Conservation (phyloP, 148 eudicot species). For the Rheum nobile region DNA sequence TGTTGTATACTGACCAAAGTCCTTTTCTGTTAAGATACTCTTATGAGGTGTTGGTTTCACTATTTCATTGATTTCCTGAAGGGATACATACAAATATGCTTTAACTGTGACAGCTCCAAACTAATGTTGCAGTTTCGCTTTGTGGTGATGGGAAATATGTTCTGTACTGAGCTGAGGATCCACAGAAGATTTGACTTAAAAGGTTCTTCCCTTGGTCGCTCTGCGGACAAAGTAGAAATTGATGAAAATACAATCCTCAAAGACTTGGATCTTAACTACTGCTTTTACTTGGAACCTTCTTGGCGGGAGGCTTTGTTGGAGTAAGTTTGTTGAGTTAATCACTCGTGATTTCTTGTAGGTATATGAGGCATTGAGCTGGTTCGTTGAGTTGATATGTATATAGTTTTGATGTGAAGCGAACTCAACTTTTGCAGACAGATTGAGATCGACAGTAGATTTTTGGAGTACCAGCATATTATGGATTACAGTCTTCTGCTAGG, state of each 20-base stretch:
- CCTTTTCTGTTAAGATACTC: not conserved
- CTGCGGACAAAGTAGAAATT: slow-evolving; percentile 85
- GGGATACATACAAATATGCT: not conserved
- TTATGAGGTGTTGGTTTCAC: no score
- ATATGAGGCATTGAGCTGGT: no score
- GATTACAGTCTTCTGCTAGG: slow-evolving; percentile 69
- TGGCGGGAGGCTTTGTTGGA: slow-evolving; percentile 66
- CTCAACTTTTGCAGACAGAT: slow-evolving; percentile 59
- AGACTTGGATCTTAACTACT: slow-evolving; percentile 86
- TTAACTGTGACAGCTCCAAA: not conserved
- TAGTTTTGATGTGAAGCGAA: no score
- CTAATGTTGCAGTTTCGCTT: slow-evolving; percentile 71
- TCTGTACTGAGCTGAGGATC: slow-evolving; percentile 94
- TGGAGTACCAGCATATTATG: slow-evolving; percentile 70
- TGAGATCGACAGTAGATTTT: slow-evolving; percentile 78
- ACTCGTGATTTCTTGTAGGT: no score
- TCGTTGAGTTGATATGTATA: no score
- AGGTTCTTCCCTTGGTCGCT: slow-evolving; percentile 93
- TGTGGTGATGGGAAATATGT: slow-evolving; percentile 99
- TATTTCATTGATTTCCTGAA: not conserved
- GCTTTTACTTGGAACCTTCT: slow-evolving; percentile 90
- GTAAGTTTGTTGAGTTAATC: no score
- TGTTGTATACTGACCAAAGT: not conserved
- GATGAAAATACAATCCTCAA: slow-evolving; percentile 94
- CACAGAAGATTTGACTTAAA: slow-evolving; percentile 90